Evolutionary conservation across 2,329 filamentous ascomycete genomes (phyloP).

Genomic region (Grosmannia clavigera): DNA sequence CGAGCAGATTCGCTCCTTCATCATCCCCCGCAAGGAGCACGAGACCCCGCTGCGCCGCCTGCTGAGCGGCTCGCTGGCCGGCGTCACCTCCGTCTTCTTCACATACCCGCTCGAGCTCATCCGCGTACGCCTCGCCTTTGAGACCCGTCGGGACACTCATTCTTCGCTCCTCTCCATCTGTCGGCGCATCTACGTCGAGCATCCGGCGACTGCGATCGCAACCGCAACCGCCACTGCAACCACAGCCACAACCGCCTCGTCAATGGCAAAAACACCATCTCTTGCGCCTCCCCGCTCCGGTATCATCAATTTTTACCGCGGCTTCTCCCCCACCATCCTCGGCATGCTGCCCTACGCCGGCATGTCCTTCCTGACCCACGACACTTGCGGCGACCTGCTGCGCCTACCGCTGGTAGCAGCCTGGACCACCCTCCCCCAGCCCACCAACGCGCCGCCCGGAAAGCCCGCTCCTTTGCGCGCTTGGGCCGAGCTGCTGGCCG

Average conservation of each 20-base stretch:
- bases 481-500: conserved; percentile 76
- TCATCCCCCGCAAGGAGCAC: conserved; percentile 60
- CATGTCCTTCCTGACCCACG: conserved; percentile 89
- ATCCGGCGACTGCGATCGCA: conserved; percentile 30
- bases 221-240: conserved; percentile 22
- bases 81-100: conserved; percentile 85
- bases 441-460: conserved; percentile 32
- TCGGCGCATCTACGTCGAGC: conserved; percentile 75
- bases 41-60: conserved; percentile 74
- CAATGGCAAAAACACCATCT: not conserved
- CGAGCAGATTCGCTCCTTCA: conserved; percentile 74
- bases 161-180: conserved; percentile 67
- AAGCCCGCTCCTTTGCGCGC: conserved; percentile 64
- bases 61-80: conserved; percentile 60
- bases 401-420: conserved; percentile 53
- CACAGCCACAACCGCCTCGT: no score
- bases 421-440: conserved; percentile 63
- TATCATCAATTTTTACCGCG: conserved; percentile 84
- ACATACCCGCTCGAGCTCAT: conserved; percentile 94
- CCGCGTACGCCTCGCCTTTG: conserved; percentile 83
- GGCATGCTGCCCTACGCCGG: conserved; percentile 97
- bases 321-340: conserved; percentile 77
- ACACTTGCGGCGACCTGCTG: conserved; percentile 75
- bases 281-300: conserved; percentile 36
- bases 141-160: conserved; percentile 65